Percentiles rank a stretch among this genome's conserved stretches.
phyloP scores from a whole-genome alignment of 345 rosid genomes.

The Salix exigua region DNA sequence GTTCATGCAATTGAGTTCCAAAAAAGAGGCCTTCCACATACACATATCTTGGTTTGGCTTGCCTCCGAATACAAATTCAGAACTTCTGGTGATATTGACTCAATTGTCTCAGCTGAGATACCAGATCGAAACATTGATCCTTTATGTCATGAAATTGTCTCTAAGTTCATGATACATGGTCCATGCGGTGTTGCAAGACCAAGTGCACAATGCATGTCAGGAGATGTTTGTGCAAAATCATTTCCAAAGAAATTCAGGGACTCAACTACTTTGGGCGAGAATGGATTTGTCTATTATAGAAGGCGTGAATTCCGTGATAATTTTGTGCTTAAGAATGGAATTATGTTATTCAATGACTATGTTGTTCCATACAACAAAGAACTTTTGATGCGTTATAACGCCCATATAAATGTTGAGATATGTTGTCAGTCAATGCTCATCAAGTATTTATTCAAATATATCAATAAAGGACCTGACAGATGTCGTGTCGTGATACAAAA shows the following conservation, averaged over 20 bases:
- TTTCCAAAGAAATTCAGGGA: neutral
- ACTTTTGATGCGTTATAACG: neutral
- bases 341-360: neutral
- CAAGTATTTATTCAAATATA: neutral
- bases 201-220: neutral
- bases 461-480: neutral
- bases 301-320: neutral
- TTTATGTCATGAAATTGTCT: neutral
- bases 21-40: neutral
- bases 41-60: neutral
- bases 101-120: neutral
- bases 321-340: neutral
- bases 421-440: neutral
- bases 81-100: neutral
- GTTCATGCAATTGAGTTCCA: neutral
- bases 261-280: neutral
- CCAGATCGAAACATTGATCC: neutral
- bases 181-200: neutral
- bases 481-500: neutral
- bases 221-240: neutral
- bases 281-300: neutral
- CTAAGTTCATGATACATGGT: neutral
- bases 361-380: neutral
- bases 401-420: neutral
- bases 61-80: neutral